Conservation (phyloP, 1,139 yeast genomes). For the Kluyveromyces sp. region DNA sequence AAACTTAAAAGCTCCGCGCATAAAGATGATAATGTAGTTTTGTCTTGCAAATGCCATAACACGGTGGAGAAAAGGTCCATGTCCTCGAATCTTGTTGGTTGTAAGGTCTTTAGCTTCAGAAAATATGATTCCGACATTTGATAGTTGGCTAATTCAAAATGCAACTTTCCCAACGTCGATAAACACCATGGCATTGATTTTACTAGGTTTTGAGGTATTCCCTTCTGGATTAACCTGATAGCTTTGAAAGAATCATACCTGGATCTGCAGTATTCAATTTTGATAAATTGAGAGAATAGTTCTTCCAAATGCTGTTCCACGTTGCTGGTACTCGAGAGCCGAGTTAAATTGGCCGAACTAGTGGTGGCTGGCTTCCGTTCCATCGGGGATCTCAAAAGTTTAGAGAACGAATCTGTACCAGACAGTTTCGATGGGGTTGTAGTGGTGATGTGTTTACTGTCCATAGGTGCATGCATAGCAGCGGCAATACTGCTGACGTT, state of each 20-base stretch:
- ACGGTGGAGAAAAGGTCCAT: constrained; percentile 90
- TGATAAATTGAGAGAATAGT: constrained; percentile 56
- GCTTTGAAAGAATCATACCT: constrained; percentile 77
- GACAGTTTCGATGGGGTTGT: constrained; percentile 28
- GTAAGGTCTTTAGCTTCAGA: constrained; percentile 53
- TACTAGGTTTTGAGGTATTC: constrained; percentile 50
- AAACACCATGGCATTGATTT: constrained; percentile 80
- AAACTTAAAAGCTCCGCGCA: constrained; percentile 76
- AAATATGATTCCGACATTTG: constrained; percentile 66
- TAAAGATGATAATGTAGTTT: constrained; percentile 69
- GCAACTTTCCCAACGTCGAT: constrained; percentile 69
- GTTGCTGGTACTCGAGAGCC: not conserved
- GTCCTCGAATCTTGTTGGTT: constrained; percentile 76
- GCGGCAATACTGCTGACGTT: constrained; percentile 14
- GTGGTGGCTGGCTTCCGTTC: not conserved
- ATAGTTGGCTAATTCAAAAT: constrained; percentile 84
- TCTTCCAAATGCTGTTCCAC: constrained; percentile 16
- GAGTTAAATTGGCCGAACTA: not conserved
- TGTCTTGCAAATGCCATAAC: constrained; percentile 87
- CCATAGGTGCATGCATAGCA: too few relatives aligned
- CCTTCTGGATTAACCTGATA: constrained; percentile 54
- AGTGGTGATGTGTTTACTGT: constrained; percentile 14
- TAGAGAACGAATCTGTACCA: constrained; percentile 2
- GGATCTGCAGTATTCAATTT: constrained; percentile 33
- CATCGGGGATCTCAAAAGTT: constrained; percentile 9